Evolutionary conservation across 805 yeast genomes (phyloP).

Genomic region (Kregervanrija delftensis): DNA sequence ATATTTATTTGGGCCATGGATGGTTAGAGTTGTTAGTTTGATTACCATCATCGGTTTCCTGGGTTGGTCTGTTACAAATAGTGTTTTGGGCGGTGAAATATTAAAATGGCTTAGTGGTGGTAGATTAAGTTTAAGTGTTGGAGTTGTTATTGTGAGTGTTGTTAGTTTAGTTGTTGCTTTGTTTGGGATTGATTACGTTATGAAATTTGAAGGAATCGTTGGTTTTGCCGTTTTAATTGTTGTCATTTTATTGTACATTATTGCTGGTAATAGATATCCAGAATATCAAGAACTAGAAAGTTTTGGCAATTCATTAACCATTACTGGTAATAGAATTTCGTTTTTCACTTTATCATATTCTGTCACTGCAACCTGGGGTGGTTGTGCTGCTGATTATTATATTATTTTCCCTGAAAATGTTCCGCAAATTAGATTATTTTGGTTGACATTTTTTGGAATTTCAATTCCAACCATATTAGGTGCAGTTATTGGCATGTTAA

Average conservation of each 20-base stretch:
- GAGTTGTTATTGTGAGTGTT: slow-evolving; percentile 64
- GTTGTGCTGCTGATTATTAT: slow-evolving; percentile 79
- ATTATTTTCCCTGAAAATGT: slow-evolving; percentile 72
- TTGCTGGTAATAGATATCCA: slow-evolving; percentile 35
- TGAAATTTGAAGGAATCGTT: slow-evolving; percentile 59
- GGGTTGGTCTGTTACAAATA: slow-evolving; percentile 94
- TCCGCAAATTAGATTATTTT: slow-evolving; percentile 45
- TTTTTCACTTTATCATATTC: slow-evolving; percentile 71
- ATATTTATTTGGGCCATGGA: slow-evolving; percentile 80
- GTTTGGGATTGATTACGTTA: slow-evolving; percentile 69
- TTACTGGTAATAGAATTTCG: slow-evolving; percentile 63
- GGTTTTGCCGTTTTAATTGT: slow-evolving; percentile 64
- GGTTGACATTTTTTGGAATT: slow-evolving; percentile 59
- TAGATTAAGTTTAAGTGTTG: slow-evolving; percentile 62
- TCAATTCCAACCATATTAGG: slow-evolving; percentile 70
- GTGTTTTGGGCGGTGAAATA: slow-evolving; percentile 85
- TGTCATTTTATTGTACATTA: slow-evolving; percentile 61
- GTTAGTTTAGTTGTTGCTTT: slow-evolving; percentile 61
- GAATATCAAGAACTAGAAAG: slow-evolving; percentile 35
- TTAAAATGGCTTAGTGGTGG: slow-evolving; percentile 58
- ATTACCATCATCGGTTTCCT: slow-evolving; percentile 68
- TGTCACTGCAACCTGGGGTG: slow-evolving; percentile 85
- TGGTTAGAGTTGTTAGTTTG: slow-evolving; percentile 67
- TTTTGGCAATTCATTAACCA: slow-evolving; percentile 32
- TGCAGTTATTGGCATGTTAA: slow-evolving; percentile 63